Base-by-base conservation (phyloP, 495 filamentous ascomycete species). In the Podospora didyma region DNA sequence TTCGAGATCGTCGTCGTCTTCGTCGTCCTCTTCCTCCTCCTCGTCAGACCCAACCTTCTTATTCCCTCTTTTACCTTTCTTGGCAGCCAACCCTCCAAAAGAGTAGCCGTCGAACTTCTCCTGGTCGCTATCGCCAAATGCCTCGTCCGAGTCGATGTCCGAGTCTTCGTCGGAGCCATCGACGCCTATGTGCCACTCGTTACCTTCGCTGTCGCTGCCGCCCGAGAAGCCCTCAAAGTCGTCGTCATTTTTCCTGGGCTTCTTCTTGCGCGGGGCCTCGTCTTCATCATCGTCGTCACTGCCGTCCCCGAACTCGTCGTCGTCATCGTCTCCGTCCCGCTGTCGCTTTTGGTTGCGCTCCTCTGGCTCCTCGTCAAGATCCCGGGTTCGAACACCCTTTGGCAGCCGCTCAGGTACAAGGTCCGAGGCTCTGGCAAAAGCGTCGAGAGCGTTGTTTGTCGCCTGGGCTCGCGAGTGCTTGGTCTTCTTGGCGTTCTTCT, bases 61-160 rank as follows among this genome's bases (percentile, higher is more conserved):
- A 10, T 63, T 56, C 59, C 61, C 63, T 41, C 62, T 63, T 53
- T 66, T 71, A 57, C 70, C 73, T 54, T 79, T 82, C 59, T 74
- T 86, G 46, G 72, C 79, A 53, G 72, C 83, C 60, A 82, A 89
- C 42, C 86, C 88, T 2, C 84, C 74, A 63, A 96, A 96, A 2
- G 81, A 75, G 69, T 82, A 93, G 7, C 82, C 85, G 41, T 88
- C 86, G 62, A 94, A 94, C 58, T 77, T 75, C 63, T 96, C 90
- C 69, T 92, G 85, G 63, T 96, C 90, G 60, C 89, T 92, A 56
- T 86, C 86, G 9, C 92, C 93, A 78, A 97, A 88, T 31, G 93
- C 93, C 66, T 96, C 93, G 56, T 97, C 93, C 59, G 87, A 91
- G 67, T 97, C 91, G 48, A 97, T 74, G 57, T 95, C 91, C 26